Conservation (phyloP, 2,329 filamentous ascomycete genomes). For the Cladophialophora yegresii region DNA sequence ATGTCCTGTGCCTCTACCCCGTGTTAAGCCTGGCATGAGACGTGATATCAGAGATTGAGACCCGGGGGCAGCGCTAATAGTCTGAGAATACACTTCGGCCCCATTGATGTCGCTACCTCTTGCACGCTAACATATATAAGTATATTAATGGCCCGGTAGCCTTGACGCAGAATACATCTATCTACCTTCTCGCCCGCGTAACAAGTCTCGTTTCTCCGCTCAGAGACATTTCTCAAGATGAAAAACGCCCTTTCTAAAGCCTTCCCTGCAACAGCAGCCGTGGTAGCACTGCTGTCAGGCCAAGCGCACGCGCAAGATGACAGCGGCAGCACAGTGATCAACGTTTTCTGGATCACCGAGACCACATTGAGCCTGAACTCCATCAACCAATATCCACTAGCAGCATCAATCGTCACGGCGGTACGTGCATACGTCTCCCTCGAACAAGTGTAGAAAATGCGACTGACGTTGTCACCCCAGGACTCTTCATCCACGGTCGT, state of each 20-base stretch:
- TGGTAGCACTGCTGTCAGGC: not conserved
- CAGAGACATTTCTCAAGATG: not conserved
- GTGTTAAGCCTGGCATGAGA: not conserved
- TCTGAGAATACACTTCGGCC: not conserved
- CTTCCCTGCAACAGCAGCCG: constrained; percentile 1
- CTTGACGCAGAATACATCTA: not conserved
- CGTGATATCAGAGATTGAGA: not conserved
- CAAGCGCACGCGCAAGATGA: constrained; percentile 1
- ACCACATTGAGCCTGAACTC: not conserved
- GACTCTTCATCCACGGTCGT: constrained; percentile 7
- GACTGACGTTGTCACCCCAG: constrained; percentile 6
- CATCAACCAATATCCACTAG: constrained; percentile 4
- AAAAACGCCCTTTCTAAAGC: not conserved
- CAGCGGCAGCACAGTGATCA: not conserved
- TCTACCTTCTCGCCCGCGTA: not conserved
- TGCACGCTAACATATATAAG: not conserved
- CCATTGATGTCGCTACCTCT: not conserved
- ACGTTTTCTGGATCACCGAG: constrained; percentile 10
- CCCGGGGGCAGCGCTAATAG: constrained; percentile 5
- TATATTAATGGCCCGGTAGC: not conserved
- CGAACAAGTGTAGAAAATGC: not conserved
- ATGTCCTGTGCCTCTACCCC: not conserved
- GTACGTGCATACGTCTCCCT: not conserved
- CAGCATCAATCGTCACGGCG: constrained; percentile 1
- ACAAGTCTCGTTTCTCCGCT: not conserved